Conservation (phyloP, 2,329 filamentous ascomycete species). For the Colletotrichum acutatum region DNA sequence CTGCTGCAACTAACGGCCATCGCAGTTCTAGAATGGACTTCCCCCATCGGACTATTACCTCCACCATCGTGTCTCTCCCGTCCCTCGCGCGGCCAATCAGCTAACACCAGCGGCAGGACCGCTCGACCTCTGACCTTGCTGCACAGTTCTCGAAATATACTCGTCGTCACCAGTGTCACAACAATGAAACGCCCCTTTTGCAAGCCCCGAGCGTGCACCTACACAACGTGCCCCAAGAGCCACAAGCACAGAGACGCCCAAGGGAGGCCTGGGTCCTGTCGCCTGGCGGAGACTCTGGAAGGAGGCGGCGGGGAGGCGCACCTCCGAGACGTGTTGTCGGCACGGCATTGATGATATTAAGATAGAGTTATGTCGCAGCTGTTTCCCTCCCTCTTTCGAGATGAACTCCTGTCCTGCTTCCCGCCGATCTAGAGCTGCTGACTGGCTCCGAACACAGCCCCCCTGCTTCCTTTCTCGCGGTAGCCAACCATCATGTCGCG, state of each 20-base stretch:
- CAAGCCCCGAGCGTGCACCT: slow-evolving; percentile 34
- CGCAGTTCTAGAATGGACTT: slow-evolving; percentile 34
- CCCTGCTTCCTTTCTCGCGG: slow-evolving; percentile 12
- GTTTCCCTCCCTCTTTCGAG: slow-evolving; percentile 7
- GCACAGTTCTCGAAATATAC: slow-evolving; percentile 33
- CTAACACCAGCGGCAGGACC: background rate
- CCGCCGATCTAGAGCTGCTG: slow-evolving; percentile 23
- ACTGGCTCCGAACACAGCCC: slow-evolving; percentile 6
- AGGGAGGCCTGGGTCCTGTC: background rate
- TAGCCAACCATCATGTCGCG: slow-evolving; percentile 32
- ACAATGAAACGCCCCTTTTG: slow-evolving; percentile 33
- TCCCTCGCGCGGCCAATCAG: slow-evolving; percentile 21
- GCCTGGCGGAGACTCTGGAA: background rate
- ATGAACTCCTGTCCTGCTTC: slow-evolving; percentile 29
- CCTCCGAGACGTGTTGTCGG: slow-evolving; percentile 23
- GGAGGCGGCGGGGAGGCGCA: slow-evolving; percentile 10
- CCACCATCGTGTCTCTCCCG: slow-evolving; percentile 9
- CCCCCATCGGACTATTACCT: slow-evolving; percentile 30
- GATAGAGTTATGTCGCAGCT: slow-evolving; percentile 33
- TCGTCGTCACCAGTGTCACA: slow-evolving; percentile 33
- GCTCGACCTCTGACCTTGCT: slow-evolving; percentile 23
- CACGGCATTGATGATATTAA: slow-evolving; percentile 32
- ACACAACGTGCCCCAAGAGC: slow-evolving; percentile 17
- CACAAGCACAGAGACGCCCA: slow-evolving; percentile 26
- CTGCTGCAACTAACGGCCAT: slow-evolving; percentile 27